phyloP scores from a whole-genome alignment of 129 eudicot genomes.

The Silybum marianum region DNA sequence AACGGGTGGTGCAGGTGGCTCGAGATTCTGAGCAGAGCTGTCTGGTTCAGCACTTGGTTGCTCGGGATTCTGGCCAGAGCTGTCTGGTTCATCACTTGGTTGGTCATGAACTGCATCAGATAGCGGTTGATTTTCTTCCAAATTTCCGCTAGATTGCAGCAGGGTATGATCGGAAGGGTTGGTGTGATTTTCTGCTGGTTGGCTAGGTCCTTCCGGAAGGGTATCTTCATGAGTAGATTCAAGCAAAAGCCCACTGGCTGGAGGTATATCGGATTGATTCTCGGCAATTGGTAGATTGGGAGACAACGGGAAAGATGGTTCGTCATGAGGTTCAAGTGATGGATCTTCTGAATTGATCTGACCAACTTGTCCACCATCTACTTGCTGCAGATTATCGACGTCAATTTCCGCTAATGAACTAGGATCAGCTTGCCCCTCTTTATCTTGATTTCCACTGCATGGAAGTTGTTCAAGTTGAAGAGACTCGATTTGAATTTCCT shows the following conservation, averaged over 20 bases:
- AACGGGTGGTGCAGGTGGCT: constrained; percentile 11
- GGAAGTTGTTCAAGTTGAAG: constrained; percentile 5
- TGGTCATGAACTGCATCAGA: constrained; percentile 17
- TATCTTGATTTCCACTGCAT: constrained; percentile 25
- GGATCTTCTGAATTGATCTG: constrained; percentile 23
- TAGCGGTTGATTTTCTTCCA: background rate
- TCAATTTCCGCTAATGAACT: constrained; percentile 17
- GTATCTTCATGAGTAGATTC: background rate
- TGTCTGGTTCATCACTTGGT: background rate
- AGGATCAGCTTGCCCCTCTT: constrained; percentile 22
- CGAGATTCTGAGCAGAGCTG: constrained; percentile 12
- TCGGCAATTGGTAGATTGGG: constrained; percentile 14
- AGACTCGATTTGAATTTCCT: constrained; percentile 37
- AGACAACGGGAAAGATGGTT: background rate
- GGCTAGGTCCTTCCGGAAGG: background rate
- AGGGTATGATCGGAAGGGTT: background rate
- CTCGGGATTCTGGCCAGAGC: constrained; percentile 15
- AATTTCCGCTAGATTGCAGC: background rate
- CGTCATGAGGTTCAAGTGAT: constrained; percentile 21
- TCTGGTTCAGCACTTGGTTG: background rate
- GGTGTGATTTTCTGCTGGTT: background rate
- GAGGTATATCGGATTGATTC: constrained; percentile 22
- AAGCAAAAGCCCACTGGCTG: constrained; percentile 11
- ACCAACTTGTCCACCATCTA: constrained; percentile 22
- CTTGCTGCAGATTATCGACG: constrained; percentile 4